Conservation (phyloP, 164 flowering plant genomes). For the Cinnamomum micranthum region DNA sequence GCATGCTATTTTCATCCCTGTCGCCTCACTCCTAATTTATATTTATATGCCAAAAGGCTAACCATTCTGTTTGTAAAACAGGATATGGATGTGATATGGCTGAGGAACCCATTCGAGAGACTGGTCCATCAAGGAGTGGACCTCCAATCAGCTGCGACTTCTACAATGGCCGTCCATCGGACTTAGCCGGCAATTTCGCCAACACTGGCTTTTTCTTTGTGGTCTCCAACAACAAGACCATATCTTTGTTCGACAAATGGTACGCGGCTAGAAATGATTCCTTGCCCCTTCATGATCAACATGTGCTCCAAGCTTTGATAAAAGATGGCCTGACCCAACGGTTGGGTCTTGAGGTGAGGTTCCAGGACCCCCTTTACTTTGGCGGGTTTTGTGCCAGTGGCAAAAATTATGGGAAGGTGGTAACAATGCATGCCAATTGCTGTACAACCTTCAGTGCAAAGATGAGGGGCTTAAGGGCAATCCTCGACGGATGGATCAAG, state of each 20-base stretch:
- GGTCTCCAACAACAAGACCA: constrained; percentile 24
- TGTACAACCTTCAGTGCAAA: constrained; percentile 56
- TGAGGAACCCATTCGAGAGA: constrained; percentile 47
- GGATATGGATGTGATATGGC: constrained; percentile 76
- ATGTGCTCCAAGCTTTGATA: constrained; percentile 41
- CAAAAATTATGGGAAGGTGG: constrained; percentile 32
- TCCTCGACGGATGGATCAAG: constrained; percentile 43
- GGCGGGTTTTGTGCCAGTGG: constrained; percentile 64
- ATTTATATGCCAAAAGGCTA: too few species aligned
- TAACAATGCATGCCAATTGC: constrained; percentile 69
- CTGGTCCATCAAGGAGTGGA: constrained; percentile 36
- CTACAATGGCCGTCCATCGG: constrained; percentile 34
- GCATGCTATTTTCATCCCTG: too few species aligned
- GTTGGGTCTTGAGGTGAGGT: constrained; percentile 26
- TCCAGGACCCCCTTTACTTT: constrained; percentile 42
- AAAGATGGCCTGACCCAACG: constrained; percentile 14
- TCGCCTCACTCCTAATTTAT: too few species aligned
- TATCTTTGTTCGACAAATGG: constrained; percentile 45
- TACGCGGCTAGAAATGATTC: constrained; percentile 43
- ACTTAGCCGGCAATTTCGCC: constrained; percentile 19
- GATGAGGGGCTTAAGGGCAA: constrained; percentile 32
- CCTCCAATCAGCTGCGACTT: constrained; percentile 52
- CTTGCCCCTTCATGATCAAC: constrained; percentile 56
- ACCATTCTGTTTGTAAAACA: constrained; percentile 12
- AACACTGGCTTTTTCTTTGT: constrained; percentile 62